Base-by-base conservation (phyloP, 768 basidiomycete genomes). In the Cystobasidiopsis lactophilus region DNA sequence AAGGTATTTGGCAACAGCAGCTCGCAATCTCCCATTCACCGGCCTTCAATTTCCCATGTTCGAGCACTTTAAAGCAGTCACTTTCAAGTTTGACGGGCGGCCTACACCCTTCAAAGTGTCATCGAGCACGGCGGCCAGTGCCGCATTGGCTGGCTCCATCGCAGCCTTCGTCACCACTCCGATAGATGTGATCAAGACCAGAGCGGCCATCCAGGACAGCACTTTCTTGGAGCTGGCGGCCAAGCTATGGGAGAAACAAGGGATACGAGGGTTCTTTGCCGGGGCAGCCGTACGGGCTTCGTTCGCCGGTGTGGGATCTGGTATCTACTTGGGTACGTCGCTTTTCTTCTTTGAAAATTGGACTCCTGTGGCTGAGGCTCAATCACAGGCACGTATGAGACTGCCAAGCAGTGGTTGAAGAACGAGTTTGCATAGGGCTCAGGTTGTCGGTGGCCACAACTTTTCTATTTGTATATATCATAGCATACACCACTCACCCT, bases 391-490 rank as follows among this genome's bases (percentile, higher is more conserved):
- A 43, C 21, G 7, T 43, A 47, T 31, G 45, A 47, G 10, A 27
- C 45, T 9, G 45, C 26, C 45, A 47, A 47, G 45, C 23, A 27
- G 26, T 47, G 45, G 45, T n/a, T 47, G 5, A 47, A 47, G n/a
- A 26, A 30, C 7, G 41, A 43, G 27, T 43, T 43, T 19, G 41
- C 19, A 26, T 43, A 38, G 37, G 37, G 37, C 37, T n/a, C n/a
- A n/a, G n/a, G n/a, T n/a, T n/a, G n/a, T n/a, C n/a, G n/a, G n/a
- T n/a, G n/a, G n/a, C n/a, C n/a, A n/a, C n/a, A n/a, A n/a, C n/a
- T n/a, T n/a, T n/a, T n/a, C n/a, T n/a, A n/a, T n/a, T n/a, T n/a
- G n/a, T n/a, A n/a, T n/a, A n/a, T n/a, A n/a, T n/a, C n/a, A n/a
- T n/a, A n/a, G n/a, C n/a, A n/a, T n/a, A n/a, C n/a, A n/a, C n/a